Percentiles rank a stretch among this genome's conserved stretches.
Evolutionary conservation across 2,329 filamentous ascomycete genomes (phyloP).

Genomic region (Colletotrichum zoysiae): DNA sequence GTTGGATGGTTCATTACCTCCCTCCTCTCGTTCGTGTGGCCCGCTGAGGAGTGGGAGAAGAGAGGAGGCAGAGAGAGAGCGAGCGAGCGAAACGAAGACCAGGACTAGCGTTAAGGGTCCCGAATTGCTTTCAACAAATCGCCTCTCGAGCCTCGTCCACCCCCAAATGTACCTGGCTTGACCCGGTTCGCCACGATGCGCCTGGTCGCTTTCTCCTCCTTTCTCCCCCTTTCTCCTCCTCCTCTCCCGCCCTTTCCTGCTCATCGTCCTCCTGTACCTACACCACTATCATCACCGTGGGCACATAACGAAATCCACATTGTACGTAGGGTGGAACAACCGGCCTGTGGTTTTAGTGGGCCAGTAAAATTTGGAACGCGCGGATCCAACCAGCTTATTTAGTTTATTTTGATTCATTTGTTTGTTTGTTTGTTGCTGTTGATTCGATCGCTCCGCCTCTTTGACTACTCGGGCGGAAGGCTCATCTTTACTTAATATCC

Average conservation of each 20-base stretch:
- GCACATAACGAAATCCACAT: neutral
- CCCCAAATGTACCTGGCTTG: slow-evolving; percentile 29
- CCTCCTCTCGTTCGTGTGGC: slow-evolving; percentile 20
- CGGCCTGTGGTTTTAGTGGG: slow-evolving; percentile 25
- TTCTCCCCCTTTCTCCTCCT: slow-evolving; percentile 4
- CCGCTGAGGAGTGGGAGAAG: neutral
- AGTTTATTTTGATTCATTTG: slow-evolving; percentile 1
- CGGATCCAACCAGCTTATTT: slow-evolving; percentile 16
- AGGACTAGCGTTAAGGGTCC: slow-evolving; percentile 31
- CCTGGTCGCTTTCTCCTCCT: slow-evolving; percentile 10
- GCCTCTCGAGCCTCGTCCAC: slow-evolving; percentile 16
- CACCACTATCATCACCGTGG: slow-evolving; percentile 1
- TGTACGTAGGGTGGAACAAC: slow-evolving; percentile 24
- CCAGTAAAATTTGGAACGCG: slow-evolving; percentile 37
- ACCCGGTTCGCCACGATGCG: slow-evolving; percentile 22
- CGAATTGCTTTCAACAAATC: slow-evolving; percentile 21
- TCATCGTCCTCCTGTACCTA: slow-evolving; percentile 1
- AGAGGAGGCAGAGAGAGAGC: neutral
- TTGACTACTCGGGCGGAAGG: neutral
- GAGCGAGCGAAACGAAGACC: neutral
- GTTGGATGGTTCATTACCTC: slow-evolving; percentile 15
- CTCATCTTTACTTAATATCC: neutral
- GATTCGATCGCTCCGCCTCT: neutral
- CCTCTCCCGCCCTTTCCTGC: neutral
- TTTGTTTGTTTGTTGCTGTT: neutral